Evolutionary conservation across 2,329 filamentous ascomycete species (phyloP), one percentile per base, ranked within the genome.

Genomic region (Trichoderma hamatum): DNA sequence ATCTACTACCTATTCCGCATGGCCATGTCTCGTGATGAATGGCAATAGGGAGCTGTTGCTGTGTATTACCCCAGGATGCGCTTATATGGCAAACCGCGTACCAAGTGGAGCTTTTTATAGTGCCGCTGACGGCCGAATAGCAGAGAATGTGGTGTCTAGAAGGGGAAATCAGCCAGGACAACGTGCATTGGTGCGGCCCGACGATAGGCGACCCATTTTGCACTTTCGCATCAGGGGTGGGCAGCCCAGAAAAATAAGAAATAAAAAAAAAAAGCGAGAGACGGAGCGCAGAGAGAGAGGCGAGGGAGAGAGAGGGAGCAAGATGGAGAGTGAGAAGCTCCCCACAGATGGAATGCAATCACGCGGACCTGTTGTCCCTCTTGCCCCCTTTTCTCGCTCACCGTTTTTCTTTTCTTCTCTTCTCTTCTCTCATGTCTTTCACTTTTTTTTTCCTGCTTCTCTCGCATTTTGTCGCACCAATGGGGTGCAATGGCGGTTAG

Each of bases 171-270:
- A 21, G 62, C 36, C 52, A 61, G 63, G 63, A 69, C 62, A 69
- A 61, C 55, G 68, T 69, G 68, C 68, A 69, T 69, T 67, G 63
- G 68, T 67, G 68, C 68, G 68, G 55, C 32, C 68, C 63, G 63
- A 61, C 63, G 55, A 62, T 56, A 67, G 62, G 68, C 55, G 62
- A 67, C 39, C 67, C 60, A 60, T 64, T 65, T 54, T 55, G 34
- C 51, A 28, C 39, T 52, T 43, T 59, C 46, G 32, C 51, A 54
- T 60, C 55, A 54, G 43, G 61, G 67, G 58, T 59, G 63, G 28
- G 21, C 56, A 32, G 24, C 54, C 54, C 54, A 5, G 30, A 2
- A n/a, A 10, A 28, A 56, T 9, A 56, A 21, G 36, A 34, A 34
- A 32, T 36, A 7, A 32, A 55, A 49, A 16, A 19, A 26, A 32